Base-by-base conservation (phyloP, 208 protist species). In the Herpetomonas samuelpessoai region DNA sequence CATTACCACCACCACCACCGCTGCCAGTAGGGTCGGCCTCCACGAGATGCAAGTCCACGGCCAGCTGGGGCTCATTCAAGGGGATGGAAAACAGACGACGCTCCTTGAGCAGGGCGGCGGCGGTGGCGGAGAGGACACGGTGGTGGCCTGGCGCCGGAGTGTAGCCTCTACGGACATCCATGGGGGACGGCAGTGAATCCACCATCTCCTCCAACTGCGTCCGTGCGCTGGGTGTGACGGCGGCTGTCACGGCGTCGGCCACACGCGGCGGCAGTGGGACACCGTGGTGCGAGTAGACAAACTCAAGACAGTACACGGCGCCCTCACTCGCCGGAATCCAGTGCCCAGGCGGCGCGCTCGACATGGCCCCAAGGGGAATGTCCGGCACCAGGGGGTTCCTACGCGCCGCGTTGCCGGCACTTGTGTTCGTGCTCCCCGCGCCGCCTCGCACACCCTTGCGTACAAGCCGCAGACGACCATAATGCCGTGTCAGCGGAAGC, bases 71-170 rank as follows among this genome's bases (percentile, higher is more conserved):
- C 61, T 89, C 86, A 21, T 66, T 49, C 25, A 93, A 59, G 29
- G 86, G 86, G 50, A 93, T 88, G n/a, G 82, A 62, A 24, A 93
- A 84, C 24, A 93, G 65, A 25, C 83, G 76, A 27, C 76, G 71
- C 51, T 90, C 83, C 52, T 70, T 71, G 54, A 64, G 19, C 51
- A 60, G 46, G 0, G 53, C 67, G 10, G 35, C 51, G 22, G 57
- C 44, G 14, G 57, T 19, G 9, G 44, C 50, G n/a, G 41, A 21
- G 48, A 19, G 26, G 14, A 26, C 29, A 19, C 38, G 28, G 38
- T 58, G 39, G 44, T 9, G 19, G 44, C 44, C 19, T 10, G 57
- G 41, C 22, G 53, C 46, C 29, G 67, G 62, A 6, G 62, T 60
- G 51, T 70, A 64, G 26, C 71, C 66, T 4, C 75, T 64, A 38